A percentile compares a stretch with the other conserved stretches of the same genome.
phyloP scores from a whole-genome alignment of 768 basidiomycete species.

The Naganishia kalamii region DNA sequence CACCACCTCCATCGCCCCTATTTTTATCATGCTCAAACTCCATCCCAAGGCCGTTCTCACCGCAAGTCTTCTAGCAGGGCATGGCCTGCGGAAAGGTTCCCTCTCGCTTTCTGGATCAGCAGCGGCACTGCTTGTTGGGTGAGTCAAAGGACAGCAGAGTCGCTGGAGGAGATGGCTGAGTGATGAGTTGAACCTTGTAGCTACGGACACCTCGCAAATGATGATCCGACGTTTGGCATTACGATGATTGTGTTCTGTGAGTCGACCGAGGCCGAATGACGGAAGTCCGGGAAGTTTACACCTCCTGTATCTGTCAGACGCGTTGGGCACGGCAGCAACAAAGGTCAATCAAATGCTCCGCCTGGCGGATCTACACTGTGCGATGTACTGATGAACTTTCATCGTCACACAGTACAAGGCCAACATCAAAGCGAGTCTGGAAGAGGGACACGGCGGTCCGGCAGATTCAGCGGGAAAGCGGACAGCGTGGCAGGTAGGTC shows the following conservation, averaged over 20 bases:
- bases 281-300: background rate
- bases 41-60: conserved; percentile 18
- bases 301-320: conserved; percentile 43
- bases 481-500: conserved; percentile 66
- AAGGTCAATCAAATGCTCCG: conserved; percentile 71
- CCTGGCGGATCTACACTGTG: background rate
- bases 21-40: conserved; percentile 3
- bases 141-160: too few species aligned
- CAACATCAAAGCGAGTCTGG: conserved; percentile 60
- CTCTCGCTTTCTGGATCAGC: conserved; percentile 69
- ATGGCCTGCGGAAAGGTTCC: conserved; percentile 68
- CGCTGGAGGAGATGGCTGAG: background rate
- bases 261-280: background rate
- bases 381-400: background rate
- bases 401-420: conserved; percentile 49
- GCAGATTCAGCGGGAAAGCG: conserved; percentile 63
- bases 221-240: conserved; percentile 38
- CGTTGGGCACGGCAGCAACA: conserved; percentile 73
- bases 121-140: conserved; percentile 68
- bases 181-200: background rate
- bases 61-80: conserved; percentile 53
- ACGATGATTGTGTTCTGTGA: conserved; percentile 41
- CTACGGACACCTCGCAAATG: conserved; percentile 57
- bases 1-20: background rate
- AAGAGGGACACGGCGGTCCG: conserved; percentile 57